Conservation (phyloP, 1,284 basidiomycete genomes). For the Cutaneotrichosporon cutaneum region DNA sequence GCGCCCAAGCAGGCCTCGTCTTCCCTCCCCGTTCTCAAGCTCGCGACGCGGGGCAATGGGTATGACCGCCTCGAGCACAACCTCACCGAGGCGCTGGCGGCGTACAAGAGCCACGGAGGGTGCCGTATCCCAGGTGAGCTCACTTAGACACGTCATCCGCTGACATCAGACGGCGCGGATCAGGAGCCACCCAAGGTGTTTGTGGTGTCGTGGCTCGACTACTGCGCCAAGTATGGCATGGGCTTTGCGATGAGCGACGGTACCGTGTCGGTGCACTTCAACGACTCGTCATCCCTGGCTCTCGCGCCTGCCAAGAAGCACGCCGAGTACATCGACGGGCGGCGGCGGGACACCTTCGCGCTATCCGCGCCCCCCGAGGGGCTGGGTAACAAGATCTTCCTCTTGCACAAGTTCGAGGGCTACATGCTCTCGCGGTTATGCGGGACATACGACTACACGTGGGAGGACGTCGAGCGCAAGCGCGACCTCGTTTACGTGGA, state of each 20-base stretch:
- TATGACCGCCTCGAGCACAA: constrained; percentile 57
- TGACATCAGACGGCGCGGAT: constrained; percentile 32
- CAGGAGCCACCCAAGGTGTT: constrained; percentile 74
- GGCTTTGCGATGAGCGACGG: constrained; percentile 95
- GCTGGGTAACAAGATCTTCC: constrained; percentile 80
- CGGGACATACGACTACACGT: constrained; percentile 74
- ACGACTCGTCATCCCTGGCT: constrained; percentile 84
- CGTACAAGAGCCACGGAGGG: constrained; percentile 6
- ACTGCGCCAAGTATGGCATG: constrained; percentile 98
- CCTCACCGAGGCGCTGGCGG: constrained; percentile 56
- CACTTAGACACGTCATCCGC: too few relatives aligned
- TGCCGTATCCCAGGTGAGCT: constrained; percentile 54
- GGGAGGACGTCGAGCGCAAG: constrained; percentile 64
- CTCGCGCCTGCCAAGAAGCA: constrained; percentile 82
- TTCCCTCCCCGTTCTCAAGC: constrained; percentile 3
- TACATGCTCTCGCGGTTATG: constrained; percentile 88
- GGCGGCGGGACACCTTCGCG: constrained; percentile 46
- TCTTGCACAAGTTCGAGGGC: constrained; percentile 85
- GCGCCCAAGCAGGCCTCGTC: neutral
- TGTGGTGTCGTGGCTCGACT: constrained; percentile 96
- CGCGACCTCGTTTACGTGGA: constrained; percentile 92
- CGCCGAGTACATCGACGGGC: constrained; percentile 69
- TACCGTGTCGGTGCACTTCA: constrained; percentile 91
- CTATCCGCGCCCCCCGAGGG: constrained; percentile 55
- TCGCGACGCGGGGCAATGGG: constrained; percentile 2